Evolutionary conservation across 78 protist genomes (phyloP), one percentile per base, ranked within the genome.

Genomic region (Dictyostelium discoideum): DNA sequence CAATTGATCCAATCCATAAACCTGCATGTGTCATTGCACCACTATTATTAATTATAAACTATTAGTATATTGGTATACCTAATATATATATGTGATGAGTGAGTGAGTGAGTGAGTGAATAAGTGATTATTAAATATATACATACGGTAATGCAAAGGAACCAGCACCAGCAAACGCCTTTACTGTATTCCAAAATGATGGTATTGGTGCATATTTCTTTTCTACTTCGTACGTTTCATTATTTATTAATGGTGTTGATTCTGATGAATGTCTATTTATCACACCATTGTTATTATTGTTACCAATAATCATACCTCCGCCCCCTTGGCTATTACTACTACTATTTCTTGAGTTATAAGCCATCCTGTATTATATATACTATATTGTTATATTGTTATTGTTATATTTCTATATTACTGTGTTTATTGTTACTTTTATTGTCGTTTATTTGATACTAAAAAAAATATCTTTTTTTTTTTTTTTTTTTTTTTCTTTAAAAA

Each of bases 111-210:
- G 37, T 32, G 37, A 1, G 37, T 32, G 37, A 32, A 32, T 32
- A 1, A 1, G 37, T 32, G 37, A 32, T 54, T 11, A 74, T 13
- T 9, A n/a, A 20, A 67, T 5, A 67, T 5, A 1, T 57, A 86
- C 92, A 6, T 86, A 86, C 85, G 95, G 95, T 72, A 90, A 72
- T 24, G 95, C 95, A 72, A 90, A 90, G 18, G 84, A 46, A 39
- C 95, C 95, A 72, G 95, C 95, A 54, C 95, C 95, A 1, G 95
- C 95, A 73, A 90, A 90, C 16, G 85, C 82, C 13, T 90, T 90
- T 10, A 90, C 88, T 37, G 95, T 90, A 74, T 90, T 90, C 69
- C 87, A 39, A 50, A 82, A 80, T 44, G 95, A 42, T 29, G 88
- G 63, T 14, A 82, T 20, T 73, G 95, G 95, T 44, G 29, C 16